Evolutionary conservation across 1,284 basidiomycete genomes (phyloP), one percentile per base, ranked within the genome.

Genomic region (Irpex sp.): DNA sequence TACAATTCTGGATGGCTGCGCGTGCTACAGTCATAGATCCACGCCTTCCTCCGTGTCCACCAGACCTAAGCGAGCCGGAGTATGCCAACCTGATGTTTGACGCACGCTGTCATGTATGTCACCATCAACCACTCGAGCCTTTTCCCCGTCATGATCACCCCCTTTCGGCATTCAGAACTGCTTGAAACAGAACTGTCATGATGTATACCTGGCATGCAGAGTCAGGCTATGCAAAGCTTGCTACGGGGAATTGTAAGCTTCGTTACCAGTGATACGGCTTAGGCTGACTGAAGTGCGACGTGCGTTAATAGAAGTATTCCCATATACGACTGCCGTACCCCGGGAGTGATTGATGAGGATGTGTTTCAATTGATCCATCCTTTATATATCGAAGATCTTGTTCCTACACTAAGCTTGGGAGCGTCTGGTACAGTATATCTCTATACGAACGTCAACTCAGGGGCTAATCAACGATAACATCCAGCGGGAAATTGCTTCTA

Each of bases 1-100:
- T 66, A 9, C 64, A 75, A 4, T 74, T 60, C 4, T 63, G 62
- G 62, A 50, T 21, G 21, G 35, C 51, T 26, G 62, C 58, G 7
- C 58, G 58, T 6, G 13, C 19, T 19, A 63, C 59, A n/a, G 39
- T 63, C 13, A n/a, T 26, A 7, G 51, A 43, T 9, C 39, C 60
- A 1, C 60, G 33, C 5, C 58, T 63, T 13, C 62, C 62, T 3
- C 49, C 59, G 4, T 57, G 58, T 33, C 62, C 62, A 4, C 8
- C 7, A 4, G 51, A 60, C 17, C 58, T 63, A 8, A 63, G 53
- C 54, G 62, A 63, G 43, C 62, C 62, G 4, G 62, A 36, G 19
- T 63, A 63, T 36, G 58, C 62, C 15, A 60, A 57, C 39, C 58
- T 63, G 4, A 50, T 51, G 36, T 63, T 63, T 56, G 62, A 57